Base-by-base conservation (phyloP, 768 basidiomycete species). In the Cyclocybe cylindracea region DNA sequence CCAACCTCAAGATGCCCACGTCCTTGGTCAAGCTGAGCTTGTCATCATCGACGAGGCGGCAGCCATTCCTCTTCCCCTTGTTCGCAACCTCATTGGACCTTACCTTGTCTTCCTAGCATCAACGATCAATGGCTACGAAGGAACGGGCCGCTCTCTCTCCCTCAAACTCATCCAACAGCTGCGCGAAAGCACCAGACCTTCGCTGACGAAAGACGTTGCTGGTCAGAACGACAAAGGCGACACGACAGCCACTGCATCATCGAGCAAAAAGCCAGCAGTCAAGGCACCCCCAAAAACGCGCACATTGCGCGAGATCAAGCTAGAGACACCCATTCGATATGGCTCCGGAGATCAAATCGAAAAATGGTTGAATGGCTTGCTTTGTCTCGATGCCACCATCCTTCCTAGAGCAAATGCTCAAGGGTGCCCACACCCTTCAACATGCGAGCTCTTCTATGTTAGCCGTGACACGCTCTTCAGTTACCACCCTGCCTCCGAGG, bases 41-140 rank as follows among this genome's bases (percentile, higher is more conserved):
- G 87, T 99, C 57, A 89, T 99, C 61, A 96, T 99, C 57, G 97
- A 99, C 62, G 97, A 99, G 70, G 96, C 96, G 6, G 97, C 97
- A 7, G 97, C 97, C 14, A 98, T 98, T 47, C 97, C 97, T 1
- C 83, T 98, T 13, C 94, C 96, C 2, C 86, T 99, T 34, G 96
- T 99, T 13, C 86, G 90, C 50, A 92, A 93, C 61, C 89, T 99
- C 56, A 85, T 99, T 48, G 97, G 97, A 0, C 89, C 88, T 1
- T 98, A 98, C 71, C 89, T 98, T 34, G 94, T 98, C 45, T 98
- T 98, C 78, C 87, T 98, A 79, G 92, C 97, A 1, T 97, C 94
- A n/a, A 99, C 97, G 1, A 94, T 99, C 73, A 98, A 98, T 66
- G 97, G 97, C 37, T 99, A 99, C 70, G 97, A 98, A 78, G 97